Evolutionary conservation across 2,329 filamentous ascomycete species (phyloP).

Genomic region (Xylaria sp.): DNA sequence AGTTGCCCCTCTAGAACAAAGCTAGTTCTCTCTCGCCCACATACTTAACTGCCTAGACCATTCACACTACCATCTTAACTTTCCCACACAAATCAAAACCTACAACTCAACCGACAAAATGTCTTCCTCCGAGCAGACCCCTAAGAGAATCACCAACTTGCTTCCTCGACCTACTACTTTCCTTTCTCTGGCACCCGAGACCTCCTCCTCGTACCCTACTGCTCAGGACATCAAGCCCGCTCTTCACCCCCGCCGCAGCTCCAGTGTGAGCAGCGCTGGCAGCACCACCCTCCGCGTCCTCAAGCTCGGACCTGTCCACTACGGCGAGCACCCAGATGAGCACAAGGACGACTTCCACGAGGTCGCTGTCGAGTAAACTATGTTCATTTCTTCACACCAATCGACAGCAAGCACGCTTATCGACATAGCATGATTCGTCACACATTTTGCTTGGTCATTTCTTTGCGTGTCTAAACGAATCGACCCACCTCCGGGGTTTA

Average conservation of each 20-base stretch:
- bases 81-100: not conserved
- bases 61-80: not conserved
- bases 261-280: slow-evolving; percentile 61
- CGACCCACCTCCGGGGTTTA: not conserved
- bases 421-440: slow-evolving; percentile 14
- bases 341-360: slow-evolving; percentile 67
- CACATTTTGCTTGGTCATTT: slow-evolving; percentile 22
- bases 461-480: slow-evolving; percentile 15
- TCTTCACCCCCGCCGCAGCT: slow-evolving; percentile 59
- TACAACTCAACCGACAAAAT: slow-evolving; percentile 40
- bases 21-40: slow-evolving; percentile 5
- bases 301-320: slow-evolving; percentile 73
- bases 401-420: slow-evolving; percentile 9
- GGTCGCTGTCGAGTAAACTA: slow-evolving; percentile 54
- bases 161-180: slow-evolving; percentile 55
- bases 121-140: slow-evolving; percentile 40
- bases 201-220: slow-evolving; percentile 64
- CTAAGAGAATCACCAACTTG: slow-evolving; percentile 41
- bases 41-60: not conserved
- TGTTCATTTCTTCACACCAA: too few species aligned
- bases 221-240: slow-evolving; percentile 50
- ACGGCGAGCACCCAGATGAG: slow-evolving; percentile 67
- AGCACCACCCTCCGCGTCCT: slow-evolving; percentile 62
- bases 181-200: slow-evolving; percentile 68
- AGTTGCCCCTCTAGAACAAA: slow-evolving; percentile 21